Percentiles rank a stretch among this genome's conserved stretches.
Evolutionary conservation across 148 eudicot species (phyloP).

Genomic region (Cornus kousa): DNA sequence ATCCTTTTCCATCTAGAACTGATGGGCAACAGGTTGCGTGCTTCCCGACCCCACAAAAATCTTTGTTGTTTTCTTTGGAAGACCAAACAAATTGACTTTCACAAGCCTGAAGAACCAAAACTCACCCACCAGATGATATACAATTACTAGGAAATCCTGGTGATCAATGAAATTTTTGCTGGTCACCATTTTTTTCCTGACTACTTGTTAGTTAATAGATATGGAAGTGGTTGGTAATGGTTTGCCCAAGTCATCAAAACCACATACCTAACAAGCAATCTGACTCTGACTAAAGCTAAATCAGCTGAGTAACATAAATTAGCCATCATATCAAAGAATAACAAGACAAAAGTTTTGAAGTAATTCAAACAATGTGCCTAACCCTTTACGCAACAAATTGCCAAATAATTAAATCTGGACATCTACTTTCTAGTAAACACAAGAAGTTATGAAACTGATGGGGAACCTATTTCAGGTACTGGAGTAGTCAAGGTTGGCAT

Average conservation of each 20-base stretch:
- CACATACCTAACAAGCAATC: too few relatives aligned
- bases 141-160: too few relatives aligned
- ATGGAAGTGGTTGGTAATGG: neutral
- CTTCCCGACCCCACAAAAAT: too few relatives aligned
- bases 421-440: neutral
- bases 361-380: neutral
- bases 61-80: too few relatives aligned
- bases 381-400: neutral
- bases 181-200: too few relatives aligned
- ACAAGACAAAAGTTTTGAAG: neutral
- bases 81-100: too few relatives aligned
- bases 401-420: neutral
- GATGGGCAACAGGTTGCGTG: too few relatives aligned
- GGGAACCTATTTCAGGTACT: slow-evolving; percentile 34
- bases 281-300: neutral
- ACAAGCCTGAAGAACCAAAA: too few relatives aligned
- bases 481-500: slow-evolving; percentile 47
- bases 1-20: too few relatives aligned
- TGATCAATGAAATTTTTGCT: too few relatives aligned
- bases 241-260: neutral
- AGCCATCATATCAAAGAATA: neutral
- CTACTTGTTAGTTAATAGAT: too few relatives aligned
- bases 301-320: neutral
- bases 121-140: too few relatives aligned
- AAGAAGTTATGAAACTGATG: slow-evolving; percentile 27